phyloP scores from a whole-genome alignment of 2,329 filamentous ascomycete genomes.

The Fusarium globosum region DNA sequence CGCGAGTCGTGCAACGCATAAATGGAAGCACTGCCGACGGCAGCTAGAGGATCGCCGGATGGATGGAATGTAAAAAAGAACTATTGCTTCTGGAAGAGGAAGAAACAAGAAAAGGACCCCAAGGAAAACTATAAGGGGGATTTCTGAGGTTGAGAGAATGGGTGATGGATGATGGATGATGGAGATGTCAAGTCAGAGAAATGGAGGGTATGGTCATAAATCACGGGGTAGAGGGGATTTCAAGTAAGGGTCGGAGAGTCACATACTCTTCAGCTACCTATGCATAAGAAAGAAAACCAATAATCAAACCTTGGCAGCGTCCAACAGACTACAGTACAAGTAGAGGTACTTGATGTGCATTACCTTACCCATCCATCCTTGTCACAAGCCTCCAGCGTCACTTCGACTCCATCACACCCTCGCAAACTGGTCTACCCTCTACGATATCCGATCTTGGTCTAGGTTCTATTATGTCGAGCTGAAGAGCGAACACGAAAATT shows the following conservation, averaged over 20 bases:
- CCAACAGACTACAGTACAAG: conserved; percentile 3
- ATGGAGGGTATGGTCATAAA: neutral
- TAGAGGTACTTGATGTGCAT: neutral
- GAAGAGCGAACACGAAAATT: neutral
- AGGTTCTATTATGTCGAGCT: conserved; percentile 4
- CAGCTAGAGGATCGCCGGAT: conserved; percentile 10
- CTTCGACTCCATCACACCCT: conserved; percentile 23
- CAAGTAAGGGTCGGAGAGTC: neutral
- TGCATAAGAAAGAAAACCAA: neutral
- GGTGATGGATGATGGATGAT: neutral
- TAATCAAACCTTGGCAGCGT: neutral
- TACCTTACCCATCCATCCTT: conserved; percentile 4
- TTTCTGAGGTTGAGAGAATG: neutral
- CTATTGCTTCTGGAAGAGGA: neutral
- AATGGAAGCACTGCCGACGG: conserved; percentile 19
- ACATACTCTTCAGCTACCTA: neutral
- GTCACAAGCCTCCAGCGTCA: conserved; percentile 33
- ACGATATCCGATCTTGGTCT: conserved; percentile 19
- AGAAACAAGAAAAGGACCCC: neutral
- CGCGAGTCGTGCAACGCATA: conserved; percentile 31
- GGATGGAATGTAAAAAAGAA: conserved; percentile 17
- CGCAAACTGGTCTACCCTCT: neutral
- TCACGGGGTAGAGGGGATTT: conserved; percentile 1
- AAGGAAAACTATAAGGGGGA: neutral
- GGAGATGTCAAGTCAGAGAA: neutral